Evolutionary conservation across 1,284 basidiomycete species (phyloP), one percentile per base, ranked within the genome.

Genomic region (Ustilago shanxiensis): DNA sequence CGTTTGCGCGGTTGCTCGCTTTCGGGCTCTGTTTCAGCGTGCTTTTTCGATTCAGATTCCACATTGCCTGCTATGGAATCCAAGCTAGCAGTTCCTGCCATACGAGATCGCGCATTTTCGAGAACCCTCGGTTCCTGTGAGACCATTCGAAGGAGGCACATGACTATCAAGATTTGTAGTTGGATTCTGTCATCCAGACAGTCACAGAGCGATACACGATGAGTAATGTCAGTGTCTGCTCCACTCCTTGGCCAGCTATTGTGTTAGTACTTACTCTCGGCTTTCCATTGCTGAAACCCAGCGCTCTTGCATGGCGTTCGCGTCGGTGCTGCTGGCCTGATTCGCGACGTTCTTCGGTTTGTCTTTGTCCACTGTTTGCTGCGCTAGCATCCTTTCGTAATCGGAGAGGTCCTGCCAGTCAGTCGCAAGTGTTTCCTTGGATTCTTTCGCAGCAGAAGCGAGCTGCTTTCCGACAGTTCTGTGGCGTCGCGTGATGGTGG

Each of bases 251-350:
- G n/a, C 1, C 16, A 16, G 26, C 18, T n/a, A 10, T 5, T 9
- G 5, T 33, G n/a, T n/a, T n/a, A n/a, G n/a, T 1, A 71, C 76
- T 63, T 59, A 79, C 73, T 79, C 77, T 44, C 77, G 56, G 41
- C 77, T 79, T 35, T 79, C 69, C 62, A 72, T 72, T 3, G 77
- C 66, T 29, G 63, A 65, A 3, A 39, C 24, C 73, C 68, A 72
- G 26, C 60, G 63, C 14, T 60, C 47, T 8, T 56, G 64, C 16
- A 66, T 14, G 8, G 47, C 9, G 18, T 49, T 57, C 2, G 50
- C 24, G 2, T 61, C 66, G 3, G 31, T 9, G 22, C 47, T 31
- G 2, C 22, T 16, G 7, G 47, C 35, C 49, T 44, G 49, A 24
- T 8, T 39, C 20, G 51, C 22, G 39, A n/a, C 20, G 11, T 9